phyloP scores from a whole-genome alignment of 176 grass and related monocot species.

The Avena sativa region DNA sequence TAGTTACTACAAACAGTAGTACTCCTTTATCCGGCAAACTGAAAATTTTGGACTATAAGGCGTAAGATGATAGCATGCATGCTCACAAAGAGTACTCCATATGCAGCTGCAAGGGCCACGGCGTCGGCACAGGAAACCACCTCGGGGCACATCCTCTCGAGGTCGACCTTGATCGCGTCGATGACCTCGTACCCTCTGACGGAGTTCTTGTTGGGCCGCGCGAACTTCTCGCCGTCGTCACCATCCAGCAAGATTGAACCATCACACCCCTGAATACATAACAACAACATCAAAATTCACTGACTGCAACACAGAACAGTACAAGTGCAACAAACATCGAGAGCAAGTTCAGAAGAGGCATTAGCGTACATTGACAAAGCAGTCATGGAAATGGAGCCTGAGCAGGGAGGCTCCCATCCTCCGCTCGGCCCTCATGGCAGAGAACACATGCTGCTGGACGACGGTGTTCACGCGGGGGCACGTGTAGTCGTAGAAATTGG shows the following conservation, averaged over 20 bases:
- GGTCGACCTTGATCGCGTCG: slow-evolving; percentile 67
- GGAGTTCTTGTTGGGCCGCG: slow-evolving; percentile 52
- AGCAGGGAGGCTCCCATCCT: slow-evolving; percentile 83
- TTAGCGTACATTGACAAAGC: slow-evolving; percentile 72
- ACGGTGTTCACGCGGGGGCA: slow-evolving; percentile 60
- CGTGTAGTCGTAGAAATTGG: slow-evolving; percentile 45
- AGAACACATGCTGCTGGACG: slow-evolving; percentile 50
- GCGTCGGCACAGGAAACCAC: slow-evolving; percentile 81
- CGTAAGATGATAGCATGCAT: not conserved
- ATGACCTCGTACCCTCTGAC: slow-evolving; percentile 76
- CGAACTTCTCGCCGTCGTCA: slow-evolving; percentile 53
- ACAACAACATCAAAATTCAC: not conserved
- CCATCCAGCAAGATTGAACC: slow-evolving; percentile 76
- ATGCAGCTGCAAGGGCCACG: slow-evolving; percentile 72
- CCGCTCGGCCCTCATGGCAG: slow-evolving; percentile 57
- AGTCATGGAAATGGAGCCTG: slow-evolving; percentile 89
- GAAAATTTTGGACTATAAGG: not conserved
- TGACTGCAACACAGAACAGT: not conserved
- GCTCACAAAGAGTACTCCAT: slow-evolving; percentile 64
- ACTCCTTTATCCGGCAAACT: not conserved
- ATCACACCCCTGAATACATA: slow-evolving; percentile 83
- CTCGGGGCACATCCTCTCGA: slow-evolving; percentile 59
- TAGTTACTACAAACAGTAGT: not conserved
- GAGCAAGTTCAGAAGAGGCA: not conserved
- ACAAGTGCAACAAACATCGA: not conserved